Conservation (phyloP, 2,329 filamentous ascomycete species). For the Penicillium corylophilum region DNA sequence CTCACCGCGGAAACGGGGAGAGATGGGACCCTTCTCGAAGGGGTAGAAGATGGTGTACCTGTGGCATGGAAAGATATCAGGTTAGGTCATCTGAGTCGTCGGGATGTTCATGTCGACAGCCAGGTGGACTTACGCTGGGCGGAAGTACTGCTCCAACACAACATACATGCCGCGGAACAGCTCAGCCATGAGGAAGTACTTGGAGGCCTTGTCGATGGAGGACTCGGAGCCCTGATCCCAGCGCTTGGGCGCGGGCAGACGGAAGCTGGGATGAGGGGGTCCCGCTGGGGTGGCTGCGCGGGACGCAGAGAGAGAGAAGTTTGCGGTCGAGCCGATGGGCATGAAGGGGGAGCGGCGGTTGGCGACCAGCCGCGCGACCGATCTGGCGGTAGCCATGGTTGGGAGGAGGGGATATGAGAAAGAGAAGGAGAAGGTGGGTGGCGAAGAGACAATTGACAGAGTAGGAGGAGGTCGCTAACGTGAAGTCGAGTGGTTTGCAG, state of each 20-base stretch:
- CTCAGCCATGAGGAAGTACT: slow-evolving; percentile 94
- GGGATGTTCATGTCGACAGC: neutral
- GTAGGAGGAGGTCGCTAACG: slow-evolving; percentile 20
- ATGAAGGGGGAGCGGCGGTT: slow-evolving; percentile 39
- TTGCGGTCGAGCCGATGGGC: slow-evolving; percentile 50
- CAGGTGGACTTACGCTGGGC: slow-evolving; percentile 76
- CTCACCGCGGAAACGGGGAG: slow-evolving; percentile 95
- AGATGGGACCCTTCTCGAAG: slow-evolving; percentile 98
- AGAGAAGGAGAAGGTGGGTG: slow-evolving; percentile 21
- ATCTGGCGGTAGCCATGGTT: slow-evolving; percentile 46
- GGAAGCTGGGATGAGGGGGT: slow-evolving; percentile 76
- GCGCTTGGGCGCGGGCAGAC: slow-evolving; percentile 67
- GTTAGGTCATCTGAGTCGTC: slow-evolving; percentile 3
- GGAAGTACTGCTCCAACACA: slow-evolving; percentile 95
- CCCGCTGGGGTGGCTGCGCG: slow-evolving; percentile 67
- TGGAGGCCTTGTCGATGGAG: slow-evolving; percentile 78
- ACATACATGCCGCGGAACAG: slow-evolving; percentile 98
- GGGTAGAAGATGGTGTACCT: slow-evolving; percentile 99
- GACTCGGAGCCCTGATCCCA: slow-evolving; percentile 81
- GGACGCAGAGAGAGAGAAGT: slow-evolving; percentile 64
- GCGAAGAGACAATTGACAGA: slow-evolving; percentile 21
- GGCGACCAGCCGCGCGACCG: slow-evolving; percentile 46
- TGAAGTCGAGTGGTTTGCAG: slow-evolving; percentile 30
- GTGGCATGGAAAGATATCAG: slow-evolving; percentile 5
- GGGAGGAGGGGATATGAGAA: slow-evolving; percentile 15